A percentile compares a stretch with the other conserved stretches of the same genome.
Evolutionary conservation across 2,329 filamentous ascomycete species (phyloP).

Genomic region (Colletotrichum navitas): DNA sequence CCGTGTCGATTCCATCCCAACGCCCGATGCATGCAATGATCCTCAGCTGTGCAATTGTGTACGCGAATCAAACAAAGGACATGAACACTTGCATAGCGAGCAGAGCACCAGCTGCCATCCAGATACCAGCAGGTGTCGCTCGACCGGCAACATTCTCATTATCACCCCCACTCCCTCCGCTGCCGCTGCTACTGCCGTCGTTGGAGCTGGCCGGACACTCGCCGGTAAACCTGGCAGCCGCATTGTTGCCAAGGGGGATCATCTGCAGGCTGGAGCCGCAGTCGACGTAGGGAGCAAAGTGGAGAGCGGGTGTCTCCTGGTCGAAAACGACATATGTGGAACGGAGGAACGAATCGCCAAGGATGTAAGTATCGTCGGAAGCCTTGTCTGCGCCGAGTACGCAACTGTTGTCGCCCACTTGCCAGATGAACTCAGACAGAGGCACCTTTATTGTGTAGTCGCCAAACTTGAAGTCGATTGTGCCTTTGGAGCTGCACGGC

Average conservation of each 20-base stretch:
- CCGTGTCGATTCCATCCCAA: constrained; percentile 27
- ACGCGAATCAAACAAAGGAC: constrained; percentile 32
- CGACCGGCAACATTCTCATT: constrained; percentile 37
- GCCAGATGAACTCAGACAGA: constrained; percentile 61
- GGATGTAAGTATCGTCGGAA: constrained; percentile 49
- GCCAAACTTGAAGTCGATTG: constrained; percentile 63
- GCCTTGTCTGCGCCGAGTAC: constrained; percentile 62
- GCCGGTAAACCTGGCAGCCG: constrained; percentile 43
- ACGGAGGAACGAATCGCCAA: constrained; percentile 60
- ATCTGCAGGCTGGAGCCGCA: constrained; percentile 46
- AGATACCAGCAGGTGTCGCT: constrained; percentile 14
- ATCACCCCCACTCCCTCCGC: neutral
- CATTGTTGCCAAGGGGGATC: constrained; percentile 45
- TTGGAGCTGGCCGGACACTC: constrained; percentile 41
- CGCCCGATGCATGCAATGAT: constrained; percentile 32
- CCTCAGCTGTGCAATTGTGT: constrained; percentile 29
- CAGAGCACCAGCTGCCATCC: constrained; percentile 26
- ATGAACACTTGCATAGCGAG: constrained; percentile 30
- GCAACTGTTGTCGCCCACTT: constrained; percentile 51
- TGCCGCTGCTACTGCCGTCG: constrained; percentile 10
- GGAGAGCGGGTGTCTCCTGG: constrained; percentile 46
- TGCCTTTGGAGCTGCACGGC: constrained; percentile 58
- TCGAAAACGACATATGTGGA: constrained; percentile 57
- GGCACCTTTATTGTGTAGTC: constrained; percentile 59
- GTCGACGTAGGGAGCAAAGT: constrained; percentile 47